phyloP scores from a whole-genome alignment of 148 eudicot species.

The Cornus kousa region DNA sequence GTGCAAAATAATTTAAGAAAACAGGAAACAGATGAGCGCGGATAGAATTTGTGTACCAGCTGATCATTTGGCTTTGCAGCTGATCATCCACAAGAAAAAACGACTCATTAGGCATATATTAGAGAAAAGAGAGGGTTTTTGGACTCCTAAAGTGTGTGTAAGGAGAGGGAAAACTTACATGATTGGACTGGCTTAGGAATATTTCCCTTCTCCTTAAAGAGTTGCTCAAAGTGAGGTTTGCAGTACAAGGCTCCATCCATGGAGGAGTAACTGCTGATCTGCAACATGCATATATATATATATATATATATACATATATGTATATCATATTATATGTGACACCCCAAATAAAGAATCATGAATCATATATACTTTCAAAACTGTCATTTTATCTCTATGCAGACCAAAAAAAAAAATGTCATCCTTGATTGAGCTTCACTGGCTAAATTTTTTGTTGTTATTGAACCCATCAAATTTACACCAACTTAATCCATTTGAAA shows the following conservation, averaged over 20 bases:
- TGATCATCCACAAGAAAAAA: constrained; percentile 20
- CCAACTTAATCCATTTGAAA: no score
- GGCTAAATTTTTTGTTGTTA: no score
- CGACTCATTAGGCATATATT: background rate
- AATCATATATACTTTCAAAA: background rate
- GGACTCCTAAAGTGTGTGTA: background rate
- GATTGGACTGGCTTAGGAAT: constrained; percentile 31
- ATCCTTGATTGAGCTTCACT: no score
- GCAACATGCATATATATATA: background rate
- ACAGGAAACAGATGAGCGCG: background rate
- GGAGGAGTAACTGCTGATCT: constrained; percentile 58
- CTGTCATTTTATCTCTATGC: background rate
- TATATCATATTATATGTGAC: background rate
- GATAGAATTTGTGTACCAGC: constrained; percentile 23
- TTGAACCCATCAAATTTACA: no score
- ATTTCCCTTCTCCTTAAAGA: constrained; percentile 51
- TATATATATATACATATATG: no score
- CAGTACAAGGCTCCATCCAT: constrained; percentile 67
- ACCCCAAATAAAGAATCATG: background rate
- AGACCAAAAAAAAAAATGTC: background rate
- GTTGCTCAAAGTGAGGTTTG: constrained; percentile 88
- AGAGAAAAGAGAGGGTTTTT: background rate
- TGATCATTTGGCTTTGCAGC: constrained; percentile 40
- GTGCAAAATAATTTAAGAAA: background rate
- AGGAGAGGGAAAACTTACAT: constrained; percentile 27